phyloP scores from a whole-genome alignment of 176 grass and related monocot genomes.

The Zoysia japonica region DNA sequence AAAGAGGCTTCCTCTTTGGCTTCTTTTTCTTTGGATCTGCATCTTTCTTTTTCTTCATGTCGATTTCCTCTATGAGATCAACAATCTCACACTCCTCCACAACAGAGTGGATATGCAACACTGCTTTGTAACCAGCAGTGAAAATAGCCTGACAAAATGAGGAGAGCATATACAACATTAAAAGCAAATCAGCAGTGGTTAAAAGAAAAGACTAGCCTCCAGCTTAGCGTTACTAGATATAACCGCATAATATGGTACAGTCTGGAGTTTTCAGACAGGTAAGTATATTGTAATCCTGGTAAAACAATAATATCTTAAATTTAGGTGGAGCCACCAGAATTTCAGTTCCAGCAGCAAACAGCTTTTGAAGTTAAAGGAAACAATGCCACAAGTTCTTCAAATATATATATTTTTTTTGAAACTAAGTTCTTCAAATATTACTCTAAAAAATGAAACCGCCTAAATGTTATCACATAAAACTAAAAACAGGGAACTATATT shows the following conservation, averaged over 20 bases:
- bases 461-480: background rate
- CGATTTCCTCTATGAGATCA: slow-evolving; percentile 68
- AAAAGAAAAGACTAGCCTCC: too few relatives aligned
- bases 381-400: background rate
- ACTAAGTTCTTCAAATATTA: background rate
- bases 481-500: background rate
- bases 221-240: too few relatives aligned
- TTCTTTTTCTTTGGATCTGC: slow-evolving; percentile 66
- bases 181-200: background rate
- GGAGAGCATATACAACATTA: background rate
- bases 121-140: slow-evolving; percentile 70
- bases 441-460: background rate
- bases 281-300: background rate
- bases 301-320: background rate
- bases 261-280: too few relatives aligned
- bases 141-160: slow-evolving; percentile 57
- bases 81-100: slow-evolving; percentile 83
- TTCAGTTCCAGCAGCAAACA: too few relatives aligned
- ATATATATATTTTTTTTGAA: too few relatives aligned
- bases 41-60: slow-evolving; percentile 61
- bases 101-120: slow-evolving; percentile 66
- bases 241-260: too few relatives aligned
- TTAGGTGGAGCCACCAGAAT: background rate
- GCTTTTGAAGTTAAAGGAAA: background rate
- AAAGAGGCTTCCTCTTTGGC: slow-evolving; percentile 64